Evolutionary conservation across 108 stramenopile genomes (phyloP).

Genomic region (Skeletonema potamos): DNA sequence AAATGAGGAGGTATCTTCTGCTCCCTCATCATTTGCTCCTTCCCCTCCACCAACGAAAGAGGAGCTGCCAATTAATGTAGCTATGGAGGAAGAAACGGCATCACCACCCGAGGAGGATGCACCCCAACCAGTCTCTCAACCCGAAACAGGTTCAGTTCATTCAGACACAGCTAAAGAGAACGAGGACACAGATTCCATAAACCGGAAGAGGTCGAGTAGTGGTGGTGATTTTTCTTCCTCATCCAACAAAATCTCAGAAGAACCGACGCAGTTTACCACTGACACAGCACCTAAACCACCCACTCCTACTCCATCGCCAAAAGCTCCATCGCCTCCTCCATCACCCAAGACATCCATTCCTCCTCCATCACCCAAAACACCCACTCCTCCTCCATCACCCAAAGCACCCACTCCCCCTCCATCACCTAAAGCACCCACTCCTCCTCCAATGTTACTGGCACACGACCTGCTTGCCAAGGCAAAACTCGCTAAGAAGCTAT

Average conservation of each 20-base stretch:
- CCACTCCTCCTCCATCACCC: neutral
- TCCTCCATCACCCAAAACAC: neutral
- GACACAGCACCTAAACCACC: neutral
- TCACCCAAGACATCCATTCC: neutral
- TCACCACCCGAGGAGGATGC: neutral
- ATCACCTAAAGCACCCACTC: neutral
- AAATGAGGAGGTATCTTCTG: neutral
- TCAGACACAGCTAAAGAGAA: neutral
- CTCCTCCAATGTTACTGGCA: neutral
- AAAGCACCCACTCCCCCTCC: neutral
- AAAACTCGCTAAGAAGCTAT: conserved; percentile 9
- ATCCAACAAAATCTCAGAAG: neutral
- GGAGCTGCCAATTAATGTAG: neutral
- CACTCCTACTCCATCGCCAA: neutral
- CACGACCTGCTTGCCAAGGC: neutral
- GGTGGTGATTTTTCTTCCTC: neutral
- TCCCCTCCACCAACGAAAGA: neutral
- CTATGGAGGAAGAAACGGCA: neutral
- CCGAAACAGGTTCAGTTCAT: neutral
- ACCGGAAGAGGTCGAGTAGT: neutral
- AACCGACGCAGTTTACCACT: neutral
- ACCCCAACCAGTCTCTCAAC: neutral
- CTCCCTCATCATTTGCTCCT: no score
- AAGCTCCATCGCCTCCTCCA: neutral
- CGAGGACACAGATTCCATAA: neutral